Evolutionary conservation across 768 basidiomycete species (phyloP), one percentile per base, ranked within the genome.

Genomic region (Leccinellum albellum): DNA sequence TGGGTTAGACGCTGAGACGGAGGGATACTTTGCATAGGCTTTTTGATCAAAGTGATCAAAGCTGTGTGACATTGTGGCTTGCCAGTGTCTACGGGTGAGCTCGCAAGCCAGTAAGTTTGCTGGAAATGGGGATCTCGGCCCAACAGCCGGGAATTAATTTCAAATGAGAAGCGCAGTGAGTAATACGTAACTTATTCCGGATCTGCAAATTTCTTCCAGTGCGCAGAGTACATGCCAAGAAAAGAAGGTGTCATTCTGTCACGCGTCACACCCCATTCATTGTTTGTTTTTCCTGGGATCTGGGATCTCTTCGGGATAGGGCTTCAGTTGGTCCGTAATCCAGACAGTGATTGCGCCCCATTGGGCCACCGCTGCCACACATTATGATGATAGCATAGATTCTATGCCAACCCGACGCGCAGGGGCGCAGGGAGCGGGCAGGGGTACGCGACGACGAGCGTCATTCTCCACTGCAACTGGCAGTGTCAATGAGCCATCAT

Each of bases 181-280:
- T 6, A 52, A 67, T 63, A 68, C 59, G 66, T n/a, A n/a, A n/a
- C n/a, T 70, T 70, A 65, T 62, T 60, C 40, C 68, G 63, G 70
- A 71, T 71, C 70, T 71, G 64, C 70, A 70, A 66, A 72, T 70
- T 53, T 42, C 40, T 35, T 50, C 29, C 47, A 32, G 51, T 61
- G 52, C 58, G 26, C 42, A 66, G 42, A 61, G 32, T 29, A 23
- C 14, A 1, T 51, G 53, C 58, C 55, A 35, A 61, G 58, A 64
- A 60, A 51, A 54, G 55, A 45, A 57, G 44, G 56, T 28, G 55
- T 58, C 45, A 57, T 24, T 2, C 26, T 5, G 57, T 67, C 56
- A 62, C 59, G 42, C 40, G 69, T 66, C 66, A 70, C 70, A 45
- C 46, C 13, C 49, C 2, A 55, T 21, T 21, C 21, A 23, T 46